phyloP scores from a whole-genome alignment of 2,329 filamentous ascomycete species.

The Albophoma yamanashiensis region DNA sequence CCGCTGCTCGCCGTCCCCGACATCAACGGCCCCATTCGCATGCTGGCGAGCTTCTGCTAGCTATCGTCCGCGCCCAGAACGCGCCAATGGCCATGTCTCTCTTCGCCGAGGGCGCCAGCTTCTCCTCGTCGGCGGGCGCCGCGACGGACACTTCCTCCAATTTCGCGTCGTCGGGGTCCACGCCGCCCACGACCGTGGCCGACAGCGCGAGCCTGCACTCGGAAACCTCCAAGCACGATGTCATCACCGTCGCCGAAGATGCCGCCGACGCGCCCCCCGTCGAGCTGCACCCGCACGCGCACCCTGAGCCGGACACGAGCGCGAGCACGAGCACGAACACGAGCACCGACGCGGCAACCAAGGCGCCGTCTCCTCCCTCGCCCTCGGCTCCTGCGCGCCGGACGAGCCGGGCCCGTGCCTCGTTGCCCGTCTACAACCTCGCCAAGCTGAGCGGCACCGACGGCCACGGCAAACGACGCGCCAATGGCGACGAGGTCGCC shows the following conservation, averaged over 20 bases:
- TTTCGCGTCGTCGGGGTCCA: conserved; percentile 48
- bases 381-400: conserved; percentile 25
- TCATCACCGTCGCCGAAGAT: conserved; percentile 19
- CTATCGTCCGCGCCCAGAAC: not conserved
- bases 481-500: conserved; percentile 37
- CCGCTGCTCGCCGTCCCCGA: not conserved
- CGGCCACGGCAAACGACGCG: conserved; percentile 45
- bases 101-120: conserved; percentile 20
- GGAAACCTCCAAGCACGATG: conserved; percentile 26
- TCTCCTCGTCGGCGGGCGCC: conserved; percentile 8
- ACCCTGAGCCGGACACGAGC: conserved; percentile 4
- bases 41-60: not conserved
- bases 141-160: conserved; percentile 33
- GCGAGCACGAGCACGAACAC: not conserved
- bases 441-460: conserved; percentile 51
- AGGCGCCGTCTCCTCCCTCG: conserved; percentile 4
- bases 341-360: not conserved
- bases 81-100: conserved; percentile 15
- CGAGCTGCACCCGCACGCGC: conserved; percentile 18
- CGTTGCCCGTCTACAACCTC: conserved; percentile 55
- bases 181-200: conserved; percentile 56
- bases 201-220: conserved; percentile 50
- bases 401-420: conserved; percentile 43
- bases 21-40: not conserved
- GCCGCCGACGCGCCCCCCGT: conserved; percentile 9